These are phyloP conservation scores for Malassezia sympodialis DNA, from an alignment of 1,284 basidiomycete genomes.

Conservation along the genomic window DNA sequence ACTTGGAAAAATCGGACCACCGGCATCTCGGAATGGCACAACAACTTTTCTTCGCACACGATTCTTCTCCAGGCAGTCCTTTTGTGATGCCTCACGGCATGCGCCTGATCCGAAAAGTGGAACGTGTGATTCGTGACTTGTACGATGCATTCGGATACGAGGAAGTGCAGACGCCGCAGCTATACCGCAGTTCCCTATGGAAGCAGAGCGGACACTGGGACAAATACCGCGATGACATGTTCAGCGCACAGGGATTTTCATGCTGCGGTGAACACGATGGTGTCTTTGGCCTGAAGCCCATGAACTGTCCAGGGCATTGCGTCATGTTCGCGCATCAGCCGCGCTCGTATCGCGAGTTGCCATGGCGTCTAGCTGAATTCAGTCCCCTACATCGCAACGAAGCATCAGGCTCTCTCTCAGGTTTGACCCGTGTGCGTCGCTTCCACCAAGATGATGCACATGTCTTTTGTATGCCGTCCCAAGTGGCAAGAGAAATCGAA, in stretches of 20 bases:
- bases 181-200: conserved; percentile 41
- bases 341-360: conserved; percentile 39
- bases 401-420: conserved; percentile 35
- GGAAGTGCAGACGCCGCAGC: conserved; percentile 44
- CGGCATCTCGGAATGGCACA: conserved; percentile 32
- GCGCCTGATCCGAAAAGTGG: conserved; percentile 34
- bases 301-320: conserved; percentile 46
- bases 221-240: conserved; percentile 48
- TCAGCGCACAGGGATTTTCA: conserved; percentile 37
- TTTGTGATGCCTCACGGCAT: conserved; percentile 46
- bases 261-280: conserved; percentile 25
- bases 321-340: conserved; percentile 36
- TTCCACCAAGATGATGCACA: conserved; percentile 48
- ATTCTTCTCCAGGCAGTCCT: conserved; percentile 42
- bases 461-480: conserved; percentile 39
- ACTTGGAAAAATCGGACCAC: conserved; percentile 27
- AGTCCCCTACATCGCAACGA: conserved; percentile 43
- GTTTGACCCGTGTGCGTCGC: conserved; percentile 37
- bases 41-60: conserved; percentile 41
- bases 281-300: conserved; percentile 42
- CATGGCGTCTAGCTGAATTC: conserved; percentile 41
- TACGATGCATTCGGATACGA: conserved; percentile 44
- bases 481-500: conserved; percentile 33
- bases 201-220: conserved; percentile 45
- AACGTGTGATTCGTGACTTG: conserved; percentile 43